These are phyloP conservation scores for Macrotyloma uniflorum DNA, from an alignment of 306 rosid genomes.

Conservation along the genomic window DNA sequence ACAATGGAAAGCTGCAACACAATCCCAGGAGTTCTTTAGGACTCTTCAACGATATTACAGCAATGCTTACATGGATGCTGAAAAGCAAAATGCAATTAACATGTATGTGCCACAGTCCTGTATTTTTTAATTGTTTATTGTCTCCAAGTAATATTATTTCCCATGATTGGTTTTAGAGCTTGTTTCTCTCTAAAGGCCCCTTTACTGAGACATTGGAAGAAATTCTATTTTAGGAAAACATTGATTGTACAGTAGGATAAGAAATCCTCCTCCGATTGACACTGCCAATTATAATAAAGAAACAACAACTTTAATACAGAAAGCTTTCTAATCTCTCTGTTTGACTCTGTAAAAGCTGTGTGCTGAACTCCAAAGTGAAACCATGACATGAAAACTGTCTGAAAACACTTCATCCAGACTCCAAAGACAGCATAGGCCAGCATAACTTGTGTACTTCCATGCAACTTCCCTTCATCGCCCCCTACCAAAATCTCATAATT, in stretches of 20 bases:
- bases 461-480: neutral
- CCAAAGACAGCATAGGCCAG: neutral
- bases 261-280: neutral
- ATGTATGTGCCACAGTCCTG: slow-evolving; percentile 45
- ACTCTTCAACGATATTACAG: slow-evolving; percentile 78
- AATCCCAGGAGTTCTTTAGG: slow-evolving; percentile 81
- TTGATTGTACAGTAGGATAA: neutral
- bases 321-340: neutral
- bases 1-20: slow-evolving; percentile 86
- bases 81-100: slow-evolving; percentile 77
- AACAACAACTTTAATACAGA: neutral
- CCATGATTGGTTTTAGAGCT: neutral
- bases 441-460: neutral
- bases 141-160: neutral
- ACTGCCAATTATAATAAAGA: neutral
- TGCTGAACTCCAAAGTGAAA: neutral
- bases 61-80: slow-evolving; percentile 74
- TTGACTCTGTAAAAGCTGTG: neutral
- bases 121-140: neutral
- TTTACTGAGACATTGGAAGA: neutral
- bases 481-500: neutral
- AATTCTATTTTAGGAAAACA: neutral
- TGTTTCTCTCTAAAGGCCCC: neutral
- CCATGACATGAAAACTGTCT: neutral
- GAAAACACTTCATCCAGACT: neutral